These are phyloP conservation scores for Xerocomellus dryophilus DNA, from an alignment of 768 basidiomycete species.

Conservation along the genomic window DNA sequence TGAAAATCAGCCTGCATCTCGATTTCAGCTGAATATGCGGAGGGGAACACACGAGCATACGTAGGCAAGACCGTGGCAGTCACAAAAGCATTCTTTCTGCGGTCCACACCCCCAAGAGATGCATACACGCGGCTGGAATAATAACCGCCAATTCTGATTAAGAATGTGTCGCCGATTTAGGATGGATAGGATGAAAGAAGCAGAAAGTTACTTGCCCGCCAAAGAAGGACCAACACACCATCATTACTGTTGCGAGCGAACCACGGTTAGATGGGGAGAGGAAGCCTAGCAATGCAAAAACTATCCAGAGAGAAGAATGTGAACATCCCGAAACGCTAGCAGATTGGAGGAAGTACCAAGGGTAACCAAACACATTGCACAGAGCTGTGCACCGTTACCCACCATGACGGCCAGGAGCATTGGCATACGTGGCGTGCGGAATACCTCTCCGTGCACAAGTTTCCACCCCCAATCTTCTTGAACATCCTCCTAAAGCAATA, in stretches of 20 bases:
- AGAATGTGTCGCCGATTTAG: neutral
- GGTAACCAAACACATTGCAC: conserved; percentile 84
- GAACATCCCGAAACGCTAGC: neutral
- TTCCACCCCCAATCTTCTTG: conserved; percentile 99
- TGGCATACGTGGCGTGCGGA: conserved; percentile 75
- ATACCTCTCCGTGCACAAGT: conserved; percentile 93
- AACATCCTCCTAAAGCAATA: conserved; percentile 70
- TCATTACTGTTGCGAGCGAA: conserved; percentile 69
- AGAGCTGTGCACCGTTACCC: conserved; percentile 63
- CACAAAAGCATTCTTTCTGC: conserved; percentile 77
- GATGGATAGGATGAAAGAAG: neutral
- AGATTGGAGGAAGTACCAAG: conserved; percentile 49
- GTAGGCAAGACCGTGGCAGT: conserved; percentile 88
- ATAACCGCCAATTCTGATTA: conserved; percentile 78
- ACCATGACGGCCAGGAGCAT: conserved; percentile 79
- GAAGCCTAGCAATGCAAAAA: conserved; percentile 91
- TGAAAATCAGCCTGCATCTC: conserved; percentile 66
- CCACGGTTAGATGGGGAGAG: conserved; percentile 95
- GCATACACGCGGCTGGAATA: conserved; percentile 78
- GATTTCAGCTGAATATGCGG: conserved; percentile 4
- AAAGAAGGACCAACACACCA: conserved; percentile 87
- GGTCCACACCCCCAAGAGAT: conserved; percentile 68
- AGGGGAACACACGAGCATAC: conserved; percentile 41
- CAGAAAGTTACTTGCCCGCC: conserved; percentile 53
- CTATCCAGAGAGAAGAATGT: conserved; percentile 35